Base-by-base conservation (phyloP, 2,329 filamentous ascomycete species). In the Lasiodiplodia sp. region DNA sequence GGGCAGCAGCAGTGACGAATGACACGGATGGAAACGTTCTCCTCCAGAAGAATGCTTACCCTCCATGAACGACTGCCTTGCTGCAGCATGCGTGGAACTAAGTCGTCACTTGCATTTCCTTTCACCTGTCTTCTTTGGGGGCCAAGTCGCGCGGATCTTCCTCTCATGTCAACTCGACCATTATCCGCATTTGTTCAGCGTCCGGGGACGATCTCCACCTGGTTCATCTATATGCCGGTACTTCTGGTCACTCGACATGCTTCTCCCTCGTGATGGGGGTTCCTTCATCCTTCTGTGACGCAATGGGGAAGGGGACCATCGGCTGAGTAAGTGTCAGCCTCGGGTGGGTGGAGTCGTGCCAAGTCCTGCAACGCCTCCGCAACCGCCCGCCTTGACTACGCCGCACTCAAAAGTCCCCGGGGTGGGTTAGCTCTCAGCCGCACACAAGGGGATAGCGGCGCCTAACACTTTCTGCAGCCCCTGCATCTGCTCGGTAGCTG, bases 321-420 rank as follows among this genome's bases (percentile, higher is more conserved):
- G 25, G 57, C 57, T 62, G 57, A 49, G 40, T 62, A 21, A 62
- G 40, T 14, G 44, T 34, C 58, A 62, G 40, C 38, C 58, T 49
- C 38, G 40, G 23, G 25, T 62, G 57, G 57, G 57, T 47, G 38
- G 55, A 23, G 34, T 38, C 38, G 23, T 18, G 58, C 58, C 58
- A 49, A 62, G 40, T 31, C 40, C 18, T 62, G 58, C 38, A 44
- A 14, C 31, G 37, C 40, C 58, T 62, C 58, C 25, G 31, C 37
- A 49, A 12, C 58, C 58, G 40, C 58, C 21, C 23, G 40, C 40
- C 25, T 18, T 21, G 28, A 49, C 58, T 34, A 62, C 58, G 58
- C 58, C 58, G 58, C 58, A 62, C n/a, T 28, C 53, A n/a, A 11
- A 44, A 14, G 34, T 25, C 7, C 37, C 34, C 23, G 56, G 37